Conservation (phyloP, 1,139 yeast genomes). For the Candida sp. region DNA sequence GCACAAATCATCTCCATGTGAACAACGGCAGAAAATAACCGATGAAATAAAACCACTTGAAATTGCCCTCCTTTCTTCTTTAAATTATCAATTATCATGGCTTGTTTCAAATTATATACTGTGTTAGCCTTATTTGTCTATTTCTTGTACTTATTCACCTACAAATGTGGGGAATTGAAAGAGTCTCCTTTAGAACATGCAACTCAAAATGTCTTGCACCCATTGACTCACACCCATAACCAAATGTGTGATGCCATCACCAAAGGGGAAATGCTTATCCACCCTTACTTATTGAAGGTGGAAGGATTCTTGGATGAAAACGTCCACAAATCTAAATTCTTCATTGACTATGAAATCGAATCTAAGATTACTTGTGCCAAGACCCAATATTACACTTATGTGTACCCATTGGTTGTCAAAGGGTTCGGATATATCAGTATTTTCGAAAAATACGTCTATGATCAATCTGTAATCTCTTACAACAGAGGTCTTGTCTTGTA, state of each 20-base stretch:
- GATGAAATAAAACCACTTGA: not conserved
- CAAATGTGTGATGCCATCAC: constrained; percentile 32
- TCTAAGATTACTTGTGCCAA: constrained; percentile 20
- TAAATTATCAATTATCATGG: constrained; percentile 4
- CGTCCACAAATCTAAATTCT: constrained; percentile 34
- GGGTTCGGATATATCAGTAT: constrained; percentile 24
- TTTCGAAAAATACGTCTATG: constrained; percentile 20
- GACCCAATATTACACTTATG: constrained; percentile 15
- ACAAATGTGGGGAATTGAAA: constrained; percentile 37
- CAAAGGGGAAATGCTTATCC: constrained; percentile 23
- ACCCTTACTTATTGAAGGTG: constrained; percentile 29
- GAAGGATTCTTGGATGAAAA: constrained; percentile 32
- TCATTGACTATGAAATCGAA: constrained; percentile 31
- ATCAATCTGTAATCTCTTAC: constrained; percentile 6
- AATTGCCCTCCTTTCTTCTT: not conserved
- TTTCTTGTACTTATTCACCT: constrained; percentile 34
- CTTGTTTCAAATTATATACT: constrained; percentile 19
- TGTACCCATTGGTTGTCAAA: constrained; percentile 23
- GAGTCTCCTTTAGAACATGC: constrained; percentile 28
- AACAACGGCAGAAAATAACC: not conserved
- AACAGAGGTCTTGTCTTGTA: not conserved
- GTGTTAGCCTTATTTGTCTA: constrained; percentile 30
- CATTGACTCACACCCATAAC: constrained; percentile 33
- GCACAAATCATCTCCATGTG: not conserved
- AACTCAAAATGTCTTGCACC: constrained; percentile 31